Percentiles rank a stretch among this genome's conserved stretches.
Evolutionary conservation across 1,284 basidiomycete genomes (phyloP).

Genomic region (Rugosomyces carneus): DNA sequence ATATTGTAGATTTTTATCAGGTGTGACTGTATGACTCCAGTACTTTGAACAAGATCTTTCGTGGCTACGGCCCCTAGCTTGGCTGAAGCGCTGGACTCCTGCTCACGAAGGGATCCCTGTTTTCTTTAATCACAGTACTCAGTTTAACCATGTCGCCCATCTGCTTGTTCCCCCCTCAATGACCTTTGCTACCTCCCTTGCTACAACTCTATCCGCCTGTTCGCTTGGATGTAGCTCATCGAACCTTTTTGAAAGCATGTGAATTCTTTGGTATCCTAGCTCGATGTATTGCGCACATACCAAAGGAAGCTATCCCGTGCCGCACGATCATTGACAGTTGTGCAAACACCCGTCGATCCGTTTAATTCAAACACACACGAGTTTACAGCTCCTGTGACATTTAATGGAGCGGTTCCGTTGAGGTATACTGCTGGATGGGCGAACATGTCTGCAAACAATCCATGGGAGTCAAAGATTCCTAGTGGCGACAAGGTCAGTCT

Average conservation of each 20-base stretch:
- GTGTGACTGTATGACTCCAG: too few species aligned
- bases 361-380: conserved; percentile 39
- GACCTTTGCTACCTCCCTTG: conserved; percentile 39
- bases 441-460: conserved; percentile 49
- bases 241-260: conserved; percentile 29
- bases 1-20: too few species aligned
- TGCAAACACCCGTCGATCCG: conserved; percentile 33
- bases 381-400: conserved; percentile 43
- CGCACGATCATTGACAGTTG: conserved; percentile 31
- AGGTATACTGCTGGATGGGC: conserved; percentile 41
- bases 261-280: neutral
- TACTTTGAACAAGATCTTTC: too few species aligned
- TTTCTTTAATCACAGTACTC: too few species aligned
- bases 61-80: too few species aligned
- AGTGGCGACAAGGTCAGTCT: neutral
- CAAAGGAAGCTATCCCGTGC: conserved; percentile 50
- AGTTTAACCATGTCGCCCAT: conserved; percentile 47
- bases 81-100: too few species aligned
- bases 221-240: conserved; percentile 56
- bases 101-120: too few species aligned
- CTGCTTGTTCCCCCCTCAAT: conserved; percentile 35
- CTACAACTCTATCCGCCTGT: conserved; percentile 48
- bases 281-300: conserved; percentile 26
- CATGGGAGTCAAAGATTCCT: conserved; percentile 50
- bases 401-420: conserved; percentile 53